phyloP scores from a whole-genome alignment of 1,139 yeast species.

The Meyerozyma elateridarum region DNA sequence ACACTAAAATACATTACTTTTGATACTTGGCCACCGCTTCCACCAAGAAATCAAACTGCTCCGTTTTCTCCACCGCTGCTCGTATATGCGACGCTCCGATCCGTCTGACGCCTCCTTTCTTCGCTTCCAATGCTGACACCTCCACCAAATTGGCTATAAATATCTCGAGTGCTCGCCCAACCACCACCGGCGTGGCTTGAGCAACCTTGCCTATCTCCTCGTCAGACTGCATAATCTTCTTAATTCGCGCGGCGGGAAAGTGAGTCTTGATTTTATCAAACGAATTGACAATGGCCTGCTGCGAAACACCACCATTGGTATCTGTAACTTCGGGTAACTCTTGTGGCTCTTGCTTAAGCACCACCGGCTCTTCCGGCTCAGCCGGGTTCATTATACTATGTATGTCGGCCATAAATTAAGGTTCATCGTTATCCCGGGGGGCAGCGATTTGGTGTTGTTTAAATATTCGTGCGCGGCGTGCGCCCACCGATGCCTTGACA shows the following conservation, averaged over 20 bases:
- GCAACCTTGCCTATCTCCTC: conserved; percentile 99
- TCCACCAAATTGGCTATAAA: conserved; percentile 88
- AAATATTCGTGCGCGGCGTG: not conserved
- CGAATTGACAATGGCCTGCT: conserved; percentile 10
- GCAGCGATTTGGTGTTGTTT: conserved; percentile 2
- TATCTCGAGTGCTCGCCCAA: conserved; percentile 89
- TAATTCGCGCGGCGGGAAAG: conserved; percentile 92
- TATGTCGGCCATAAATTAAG: conserved; percentile 2
- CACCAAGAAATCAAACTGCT: conserved; percentile 86
- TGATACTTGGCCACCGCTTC: conserved; percentile 66
- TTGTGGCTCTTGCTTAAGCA: conserved; percentile 1
- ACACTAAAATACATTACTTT: conserved; percentile 19
- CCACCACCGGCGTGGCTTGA: conserved; percentile 95
- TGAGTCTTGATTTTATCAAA: conserved; percentile 75
- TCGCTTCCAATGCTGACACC: conserved; percentile 76
- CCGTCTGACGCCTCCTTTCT: conserved; percentile 69
- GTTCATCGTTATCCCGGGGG: conserved; percentile 2
- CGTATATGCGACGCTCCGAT: conserved; percentile 81
- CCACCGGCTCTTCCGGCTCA: conserved; percentile 4
- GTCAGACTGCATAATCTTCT: conserved; percentile 95
- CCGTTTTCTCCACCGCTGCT: conserved; percentile 79
- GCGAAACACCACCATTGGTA: conserved; percentile 2
- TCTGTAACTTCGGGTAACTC: too few relatives aligned
- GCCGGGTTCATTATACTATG: conserved; percentile 4
- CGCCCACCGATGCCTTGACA: conserved; percentile 3